Conservation (phyloP, 1,284 basidiomycete genomes). For the Wolfiporia cocos region DNA sequence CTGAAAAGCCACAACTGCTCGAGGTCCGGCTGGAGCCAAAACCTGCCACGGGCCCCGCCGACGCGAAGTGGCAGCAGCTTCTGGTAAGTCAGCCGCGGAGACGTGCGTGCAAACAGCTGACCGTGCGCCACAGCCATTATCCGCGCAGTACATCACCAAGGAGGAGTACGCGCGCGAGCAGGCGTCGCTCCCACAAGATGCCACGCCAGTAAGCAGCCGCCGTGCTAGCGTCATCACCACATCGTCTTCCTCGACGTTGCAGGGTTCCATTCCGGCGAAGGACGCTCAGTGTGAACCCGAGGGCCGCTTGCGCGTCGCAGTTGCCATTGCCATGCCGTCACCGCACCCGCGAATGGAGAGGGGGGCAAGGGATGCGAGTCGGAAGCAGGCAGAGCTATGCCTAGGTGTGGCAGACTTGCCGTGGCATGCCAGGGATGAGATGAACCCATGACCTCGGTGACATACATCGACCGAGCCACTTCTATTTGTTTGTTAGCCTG, state of each 20-base stretch:
- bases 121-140: conserved; percentile 1
- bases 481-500: too few relatives aligned
- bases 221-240: not conserved
- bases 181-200: not conserved
- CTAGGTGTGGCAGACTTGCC: conserved; percentile 8
- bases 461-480: too few relatives aligned
- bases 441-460: too few relatives aligned
- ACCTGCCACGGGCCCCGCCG: not conserved
- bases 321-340: conserved; percentile 8
- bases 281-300: not conserved
- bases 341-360: not conserved
- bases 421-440: not conserved
- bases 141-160: conserved; percentile 2
- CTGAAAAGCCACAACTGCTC: conserved; percentile 4
- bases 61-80: conserved; percentile 3
- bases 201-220: not conserved
- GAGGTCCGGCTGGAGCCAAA: conserved; percentile 4
- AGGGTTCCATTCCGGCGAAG: not conserved
- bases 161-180: conserved; percentile 1
- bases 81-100: not conserved
- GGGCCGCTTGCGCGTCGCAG: conserved; percentile 4
- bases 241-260: conserved; percentile 1
- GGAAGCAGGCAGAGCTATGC: conserved; percentile 2
- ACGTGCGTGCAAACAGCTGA: not conserved
- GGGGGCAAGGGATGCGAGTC: not conserved